These are phyloP conservation scores for Quercus phellos DNA, from an alignment of 331 rosid species.

Conservation along the genomic window DNA sequence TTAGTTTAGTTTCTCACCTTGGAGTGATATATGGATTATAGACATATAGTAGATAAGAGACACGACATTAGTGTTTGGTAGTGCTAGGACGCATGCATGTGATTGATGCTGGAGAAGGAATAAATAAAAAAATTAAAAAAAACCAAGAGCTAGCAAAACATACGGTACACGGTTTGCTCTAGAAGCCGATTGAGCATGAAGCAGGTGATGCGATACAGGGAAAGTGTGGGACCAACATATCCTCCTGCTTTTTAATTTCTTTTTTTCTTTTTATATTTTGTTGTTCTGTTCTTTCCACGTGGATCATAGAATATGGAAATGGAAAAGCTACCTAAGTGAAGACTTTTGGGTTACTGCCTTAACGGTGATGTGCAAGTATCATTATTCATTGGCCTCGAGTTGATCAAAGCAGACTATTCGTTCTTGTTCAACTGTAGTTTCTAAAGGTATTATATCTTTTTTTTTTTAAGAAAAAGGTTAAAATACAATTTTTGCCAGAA, in stretches of 20 bases:
- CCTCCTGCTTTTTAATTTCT: neutral
- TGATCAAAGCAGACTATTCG: no score
- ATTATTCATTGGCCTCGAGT: no score
- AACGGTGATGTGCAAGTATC: no score
- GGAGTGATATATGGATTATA: neutral
- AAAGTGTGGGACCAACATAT: neutral
- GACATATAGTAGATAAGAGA: neutral
- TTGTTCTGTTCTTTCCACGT: no score
- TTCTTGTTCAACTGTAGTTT: no score
- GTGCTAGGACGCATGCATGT: constrained; percentile 14
- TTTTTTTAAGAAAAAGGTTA: no score
- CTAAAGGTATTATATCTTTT: no score
- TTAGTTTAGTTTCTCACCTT: neutral
- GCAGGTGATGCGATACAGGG: neutral
- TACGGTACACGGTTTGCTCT: neutral
- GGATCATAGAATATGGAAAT: no score
- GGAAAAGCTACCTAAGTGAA: no score
- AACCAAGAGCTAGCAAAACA: neutral
- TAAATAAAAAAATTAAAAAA: neutral
- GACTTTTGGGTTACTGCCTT: no score
- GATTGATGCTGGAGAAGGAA: neutral
- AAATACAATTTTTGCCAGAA: no score
- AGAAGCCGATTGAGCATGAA: neutral
- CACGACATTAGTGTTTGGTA: constrained; percentile 17
- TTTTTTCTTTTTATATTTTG: no score